phyloP scores from a whole-genome alignment of 23 red algal genomes.

The Cyanidioschyzon merolae region DNA sequence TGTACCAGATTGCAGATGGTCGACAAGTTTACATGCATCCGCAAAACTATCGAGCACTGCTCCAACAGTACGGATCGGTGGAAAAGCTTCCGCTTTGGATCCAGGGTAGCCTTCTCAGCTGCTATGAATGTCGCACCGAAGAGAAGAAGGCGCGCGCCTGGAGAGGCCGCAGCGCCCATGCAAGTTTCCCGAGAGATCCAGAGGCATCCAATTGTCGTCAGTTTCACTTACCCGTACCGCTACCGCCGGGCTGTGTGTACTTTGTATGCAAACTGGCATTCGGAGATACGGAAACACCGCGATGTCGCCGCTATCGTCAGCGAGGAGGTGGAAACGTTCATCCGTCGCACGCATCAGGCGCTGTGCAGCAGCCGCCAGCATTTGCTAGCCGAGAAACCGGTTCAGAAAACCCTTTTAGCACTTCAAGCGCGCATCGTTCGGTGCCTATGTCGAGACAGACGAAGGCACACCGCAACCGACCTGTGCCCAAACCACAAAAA shows the following conservation, averaged over 20 bases:
- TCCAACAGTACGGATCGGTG: neutral
- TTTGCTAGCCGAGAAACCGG: neutral
- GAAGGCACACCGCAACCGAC: neutral
- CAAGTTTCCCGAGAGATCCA: neutral
- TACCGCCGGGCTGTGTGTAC: neutral
- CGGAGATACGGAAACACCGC: neutral
- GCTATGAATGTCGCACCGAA: neutral
- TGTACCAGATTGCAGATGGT: neutral
- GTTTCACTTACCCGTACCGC: neutral
- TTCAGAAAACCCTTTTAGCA: neutral
- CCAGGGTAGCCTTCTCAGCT: neutral
- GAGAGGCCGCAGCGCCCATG: neutral
- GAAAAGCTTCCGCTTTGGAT: neutral
- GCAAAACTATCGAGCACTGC: constrained; percentile 1
- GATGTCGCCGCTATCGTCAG: neutral
- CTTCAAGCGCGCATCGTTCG: neutral
- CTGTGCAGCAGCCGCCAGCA: neutral
- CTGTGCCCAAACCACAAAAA: neutral
- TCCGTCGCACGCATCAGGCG: too few relatives aligned
- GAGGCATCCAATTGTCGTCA: neutral
- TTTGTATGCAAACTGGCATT: neutral
- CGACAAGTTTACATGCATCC: constrained; percentile 6
- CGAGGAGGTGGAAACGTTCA: neutral
- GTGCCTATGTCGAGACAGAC: neutral
- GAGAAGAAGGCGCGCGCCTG: neutral